Conservation (phyloP, 768 basidiomycete species). For the Boletellus ananas region DNA sequence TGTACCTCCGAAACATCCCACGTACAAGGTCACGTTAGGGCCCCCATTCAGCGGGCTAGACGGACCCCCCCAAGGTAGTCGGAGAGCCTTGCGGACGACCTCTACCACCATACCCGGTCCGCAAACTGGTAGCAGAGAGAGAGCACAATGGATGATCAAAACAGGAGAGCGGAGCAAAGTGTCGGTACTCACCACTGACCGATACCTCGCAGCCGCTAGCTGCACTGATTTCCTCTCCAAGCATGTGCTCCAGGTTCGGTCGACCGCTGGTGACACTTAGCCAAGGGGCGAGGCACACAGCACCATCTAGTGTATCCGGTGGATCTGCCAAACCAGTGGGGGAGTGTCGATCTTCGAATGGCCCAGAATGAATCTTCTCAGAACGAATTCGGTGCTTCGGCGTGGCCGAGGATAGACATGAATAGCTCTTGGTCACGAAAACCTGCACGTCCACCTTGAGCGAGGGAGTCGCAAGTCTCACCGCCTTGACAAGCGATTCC, state of each 20-base stretch:
- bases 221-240: constrained; percentile 33
- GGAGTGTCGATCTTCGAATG: too few relatives aligned
- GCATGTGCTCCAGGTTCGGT: constrained; percentile 36
- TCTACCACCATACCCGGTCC: constrained; percentile 37
- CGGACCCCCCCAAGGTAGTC: constrained; percentile 21
- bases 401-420: neutral
- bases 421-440: constrained; percentile 1
- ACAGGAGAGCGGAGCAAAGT: too few relatives aligned
- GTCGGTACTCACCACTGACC: constrained; percentile 36
- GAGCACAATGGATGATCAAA: too few relatives aligned
- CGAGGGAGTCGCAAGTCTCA: constrained; percentile 11
- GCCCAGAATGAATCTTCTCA: too few relatives aligned
- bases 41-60: constrained; percentile 28
- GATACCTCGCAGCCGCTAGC: constrained; percentile 33
- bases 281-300: neutral
- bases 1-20: constrained; percentile 5
- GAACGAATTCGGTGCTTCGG: neutral
- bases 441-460: constrained; percentile 6
- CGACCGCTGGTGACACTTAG: constrained; percentile 12
- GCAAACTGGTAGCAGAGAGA: constrained; percentile 34
- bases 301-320: neutral
- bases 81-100: constrained; percentile 35
- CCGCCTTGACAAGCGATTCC: constrained; percentile 11
- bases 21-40: constrained; percentile 31
- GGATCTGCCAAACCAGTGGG: too few relatives aligned